Evolutionary conservation across 164 flowering plant species (phyloP).

Genomic region (Nymphaea thermarum): DNA sequence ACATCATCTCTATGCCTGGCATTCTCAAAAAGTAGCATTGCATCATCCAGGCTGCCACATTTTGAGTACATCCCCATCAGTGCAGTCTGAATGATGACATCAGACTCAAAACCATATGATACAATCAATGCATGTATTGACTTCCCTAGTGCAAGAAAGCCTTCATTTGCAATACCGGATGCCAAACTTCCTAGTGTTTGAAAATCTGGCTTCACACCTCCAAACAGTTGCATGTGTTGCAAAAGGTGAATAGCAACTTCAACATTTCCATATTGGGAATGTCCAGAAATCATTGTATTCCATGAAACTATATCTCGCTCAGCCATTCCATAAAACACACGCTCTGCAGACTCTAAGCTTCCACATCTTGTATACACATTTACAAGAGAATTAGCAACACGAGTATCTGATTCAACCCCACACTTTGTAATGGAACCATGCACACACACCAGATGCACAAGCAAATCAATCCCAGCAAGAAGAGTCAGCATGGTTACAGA

Average conservation of each 20-base stretch:
- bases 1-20: constrained; percentile 40
- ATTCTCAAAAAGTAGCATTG: constrained; percentile 32
- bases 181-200: constrained; percentile 42
- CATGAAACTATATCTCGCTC: constrained; percentile 55
- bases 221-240: constrained; percentile 29
- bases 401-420: constrained; percentile 34
- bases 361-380: constrained; percentile 54
- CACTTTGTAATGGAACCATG: constrained; percentile 32
- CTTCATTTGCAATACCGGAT: constrained; percentile 23
- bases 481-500: constrained; percentile 50
- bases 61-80: constrained; percentile 59
- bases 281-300: constrained; percentile 64
- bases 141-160: constrained; percentile 29
- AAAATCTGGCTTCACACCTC: constrained; percentile 37
- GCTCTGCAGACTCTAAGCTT: constrained; percentile 30
- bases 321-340: constrained; percentile 42
- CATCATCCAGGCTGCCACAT: constrained; percentile 25
- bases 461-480: constrained; percentile 35
- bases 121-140: constrained; percentile 51
- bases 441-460: constrained; percentile 26
- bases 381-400: constrained; percentile 45
- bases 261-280: constrained; percentile 30
- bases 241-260: constrained; percentile 30
- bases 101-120: constrained; percentile 27
- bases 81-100: constrained; percentile 37